phyloP scores from a whole-genome alignment of 306 rosid species.

The Dalbergia cultrata region DNA sequence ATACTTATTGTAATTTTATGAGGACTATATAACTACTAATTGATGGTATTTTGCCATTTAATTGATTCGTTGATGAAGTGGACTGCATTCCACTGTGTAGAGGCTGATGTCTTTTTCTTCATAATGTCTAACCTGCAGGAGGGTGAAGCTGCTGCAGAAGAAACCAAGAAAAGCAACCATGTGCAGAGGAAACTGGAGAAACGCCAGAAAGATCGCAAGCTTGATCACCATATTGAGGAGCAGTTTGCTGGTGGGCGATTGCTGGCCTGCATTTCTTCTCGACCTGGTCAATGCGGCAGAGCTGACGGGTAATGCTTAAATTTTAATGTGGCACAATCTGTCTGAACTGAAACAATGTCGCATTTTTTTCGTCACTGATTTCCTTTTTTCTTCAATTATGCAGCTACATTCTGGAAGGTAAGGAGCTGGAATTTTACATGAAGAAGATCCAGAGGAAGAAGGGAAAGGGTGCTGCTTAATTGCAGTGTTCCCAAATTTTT shows the following conservation, averaged over 20 bases:
- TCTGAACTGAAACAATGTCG: too few species aligned
- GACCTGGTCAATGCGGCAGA: too few species aligned
- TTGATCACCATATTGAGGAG: conserved; percentile 50
- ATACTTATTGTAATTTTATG: neutral
- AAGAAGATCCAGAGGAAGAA: too few species aligned
- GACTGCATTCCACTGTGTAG: neutral
- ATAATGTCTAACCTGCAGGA: conserved; percentile 42
- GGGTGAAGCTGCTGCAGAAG: conserved; percentile 51
- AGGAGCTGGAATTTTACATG: too few species aligned
- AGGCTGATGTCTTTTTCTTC: neutral
- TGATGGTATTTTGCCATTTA: neutral
- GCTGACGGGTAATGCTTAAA: too few species aligned
- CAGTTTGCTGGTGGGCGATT: too few species aligned
- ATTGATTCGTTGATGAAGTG: neutral
- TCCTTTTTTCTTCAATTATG: neutral
- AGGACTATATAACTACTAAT: neutral
- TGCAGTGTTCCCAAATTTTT: too few species aligned
- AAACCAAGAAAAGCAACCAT: conserved; percentile 55
- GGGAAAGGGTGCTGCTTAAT: too few species aligned
- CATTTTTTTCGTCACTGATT: too few species aligned
- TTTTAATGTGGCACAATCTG: too few species aligned
- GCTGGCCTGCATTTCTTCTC: too few species aligned
- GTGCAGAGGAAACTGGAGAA: conserved; percentile 55
- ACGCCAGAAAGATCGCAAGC: conserved; percentile 54
- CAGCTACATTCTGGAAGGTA: too few species aligned